These are phyloP conservation scores for Xylaria sp. DNA, from an alignment of 2,329 filamentous ascomycete species.

Conservation along the genomic window DNA sequence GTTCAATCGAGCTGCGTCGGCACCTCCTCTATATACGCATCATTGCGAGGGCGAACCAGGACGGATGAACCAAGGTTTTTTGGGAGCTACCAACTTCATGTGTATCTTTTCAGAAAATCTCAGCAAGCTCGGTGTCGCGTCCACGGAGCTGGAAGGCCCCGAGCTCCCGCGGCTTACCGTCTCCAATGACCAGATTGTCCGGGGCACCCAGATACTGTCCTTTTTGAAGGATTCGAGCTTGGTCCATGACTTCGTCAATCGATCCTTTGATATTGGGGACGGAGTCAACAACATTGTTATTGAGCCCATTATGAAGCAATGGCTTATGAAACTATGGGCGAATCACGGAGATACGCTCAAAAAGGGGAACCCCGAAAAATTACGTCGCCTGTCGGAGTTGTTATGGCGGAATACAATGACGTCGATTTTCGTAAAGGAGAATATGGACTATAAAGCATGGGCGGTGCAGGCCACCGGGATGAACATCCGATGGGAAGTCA, in stretches of 20 bases:
- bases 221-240: slow-evolving; percentile 47
- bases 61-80: slow-evolving; percentile 45
- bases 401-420: slow-evolving; percentile 51
- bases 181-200: slow-evolving; percentile 47
- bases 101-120: slow-evolving; percentile 49
- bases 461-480: slow-evolving; percentile 44
- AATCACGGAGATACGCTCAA: slow-evolving; percentile 45
- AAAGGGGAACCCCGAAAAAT: slow-evolving; percentile 47
- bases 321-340: slow-evolving; percentile 46
- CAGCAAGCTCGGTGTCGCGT: slow-evolving; percentile 42
- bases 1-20: slow-evolving; percentile 47
- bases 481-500: slow-evolving; percentile 51
- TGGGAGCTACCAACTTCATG: slow-evolving; percentile 48
- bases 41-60: slow-evolving; percentile 35
- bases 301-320: slow-evolving; percentile 48
- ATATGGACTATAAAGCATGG: slow-evolving; percentile 46
- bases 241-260: slow-evolving; percentile 46
- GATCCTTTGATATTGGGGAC: slow-evolving; percentile 46
- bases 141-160: slow-evolving; percentile 41
- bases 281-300: slow-evolving; percentile 43
- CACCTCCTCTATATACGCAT: slow-evolving; percentile 44
- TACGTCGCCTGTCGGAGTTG: slow-evolving; percentile 48
- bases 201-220: slow-evolving; percentile 47
- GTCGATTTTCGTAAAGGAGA: slow-evolving; percentile 43
- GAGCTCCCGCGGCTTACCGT: slow-evolving; percentile 43